phyloP scores from a whole-genome alignment of 305 asterid genomes.

The Fraxinus angustifolia region DNA sequence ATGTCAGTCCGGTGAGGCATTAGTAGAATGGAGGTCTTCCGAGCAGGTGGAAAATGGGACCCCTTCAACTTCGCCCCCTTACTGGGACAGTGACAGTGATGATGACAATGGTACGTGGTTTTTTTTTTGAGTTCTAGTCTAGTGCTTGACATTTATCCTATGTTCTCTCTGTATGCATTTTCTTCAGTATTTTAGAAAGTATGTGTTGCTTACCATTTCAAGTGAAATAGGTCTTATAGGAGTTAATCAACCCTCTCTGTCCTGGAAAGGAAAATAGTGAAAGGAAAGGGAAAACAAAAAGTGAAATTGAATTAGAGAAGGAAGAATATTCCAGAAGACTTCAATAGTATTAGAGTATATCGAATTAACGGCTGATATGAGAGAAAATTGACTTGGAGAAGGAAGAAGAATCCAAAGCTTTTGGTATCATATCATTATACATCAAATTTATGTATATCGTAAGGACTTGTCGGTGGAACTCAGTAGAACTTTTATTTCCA shows the following conservation, averaged over 20 bases:
- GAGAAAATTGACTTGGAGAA: not conserved
- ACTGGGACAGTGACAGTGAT: conserved; percentile 64
- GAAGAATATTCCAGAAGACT: not conserved
- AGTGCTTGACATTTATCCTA: not conserved
- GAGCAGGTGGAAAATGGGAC: conserved; percentile 62
- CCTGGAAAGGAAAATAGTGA: not conserved
- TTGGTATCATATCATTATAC: not conserved
- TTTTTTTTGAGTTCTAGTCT: not conserved
- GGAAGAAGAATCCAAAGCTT: not conserved
- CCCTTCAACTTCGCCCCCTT: conserved; percentile 67
- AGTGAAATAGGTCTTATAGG: not conserved
- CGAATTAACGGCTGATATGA: not conserved
- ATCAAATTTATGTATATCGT: not conserved
- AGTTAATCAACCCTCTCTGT: not conserved
- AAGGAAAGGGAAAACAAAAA: not conserved
- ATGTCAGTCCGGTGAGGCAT: conserved; percentile 47
- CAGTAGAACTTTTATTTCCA: not conserved
- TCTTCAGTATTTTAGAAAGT: not conserved
- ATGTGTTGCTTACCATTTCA: not conserved
- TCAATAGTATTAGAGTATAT: not conserved
- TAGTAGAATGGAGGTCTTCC: conserved; percentile 63
- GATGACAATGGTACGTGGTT: conserved; percentile 41
- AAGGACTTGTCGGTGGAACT: not conserved
- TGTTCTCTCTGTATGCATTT: not conserved
- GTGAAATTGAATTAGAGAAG: not conserved